Base-by-base conservation (phyloP, 495 filamentous ascomycete species). In the Jackrogersella minutella region DNA sequence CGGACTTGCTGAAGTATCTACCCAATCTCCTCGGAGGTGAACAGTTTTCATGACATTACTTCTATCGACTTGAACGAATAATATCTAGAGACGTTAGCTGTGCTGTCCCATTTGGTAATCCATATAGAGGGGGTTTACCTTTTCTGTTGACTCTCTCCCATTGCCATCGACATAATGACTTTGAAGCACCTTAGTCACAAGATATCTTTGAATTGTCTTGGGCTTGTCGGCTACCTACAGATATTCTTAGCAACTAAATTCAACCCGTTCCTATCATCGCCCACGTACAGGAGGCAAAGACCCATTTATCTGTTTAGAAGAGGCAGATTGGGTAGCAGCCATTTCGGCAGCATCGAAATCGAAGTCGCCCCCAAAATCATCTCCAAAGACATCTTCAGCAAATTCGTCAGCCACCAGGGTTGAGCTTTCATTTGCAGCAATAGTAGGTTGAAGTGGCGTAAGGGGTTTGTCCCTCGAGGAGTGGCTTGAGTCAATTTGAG, bases 11-110 rank as follows among this genome's bases (percentile, higher is more conserved):
- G 88, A 86, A 7, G 90, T 96, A 24, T 92, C 90, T 61, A 82
- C 66, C 95, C 95, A 99, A 31, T 90, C 88, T 41, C 91, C 91
- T 50, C 95, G 88, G 46, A 99, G 85, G 58, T 90, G 82, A 31
- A 99, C 86, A 8, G 81, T 87, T 69, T 85, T 91, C 41, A 81
- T 81, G 2, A 76, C 70, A 58, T 88, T 87, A 10, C 84, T 86
- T 44, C 83, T 85, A 67, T 97, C 92, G 39, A 88, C 86, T 76
- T 90, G 85, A 40, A 97, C 90, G 9, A 87, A 72, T 6, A 97
- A 77, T 30, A 96, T 82, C 92, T 96, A 62, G 22, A 39, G 47
- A 10, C 41, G 49, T 74, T 37, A 76, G 64, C 13, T 46, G 62
- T 56, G 52, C 40, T 37, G 61, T 56, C 51, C 43, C 13, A 13